Percentiles rank a stretch among this genome's conserved stretches.
phyloP scores from a whole-genome alignment of 2,329 filamentous ascomycete species.

The Pseudogymnoascus sp. region DNA sequence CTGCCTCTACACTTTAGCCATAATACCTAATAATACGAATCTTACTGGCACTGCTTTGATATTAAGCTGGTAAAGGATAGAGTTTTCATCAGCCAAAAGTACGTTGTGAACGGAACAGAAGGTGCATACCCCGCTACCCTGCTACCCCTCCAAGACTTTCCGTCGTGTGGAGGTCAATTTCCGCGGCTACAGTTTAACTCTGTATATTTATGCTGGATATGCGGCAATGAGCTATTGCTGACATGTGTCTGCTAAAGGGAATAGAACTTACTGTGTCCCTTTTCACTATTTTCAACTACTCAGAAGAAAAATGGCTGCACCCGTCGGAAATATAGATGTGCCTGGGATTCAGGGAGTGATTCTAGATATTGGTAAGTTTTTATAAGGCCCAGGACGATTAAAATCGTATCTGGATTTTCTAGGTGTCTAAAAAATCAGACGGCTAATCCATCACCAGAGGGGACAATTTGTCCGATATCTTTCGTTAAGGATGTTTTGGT shows the following conservation, averaged over 20 bases:
- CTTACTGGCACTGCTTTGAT: background rate
- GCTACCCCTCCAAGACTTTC: background rate
- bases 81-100: background rate
- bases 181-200: background rate
- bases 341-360: background rate
- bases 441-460: conserved; percentile 44
- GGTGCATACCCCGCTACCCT: background rate
- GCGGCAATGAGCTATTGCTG: background rate
- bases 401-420: conserved; percentile 13
- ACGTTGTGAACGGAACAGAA: background rate
- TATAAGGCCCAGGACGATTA: background rate
- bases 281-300: background rate
- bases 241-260: background rate
- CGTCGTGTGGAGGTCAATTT: background rate
- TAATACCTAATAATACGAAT: conserved; percentile 1
- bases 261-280: background rate
- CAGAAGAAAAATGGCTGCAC: background rate
- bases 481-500: conserved; percentile 79
- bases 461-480: conserved; percentile 73
- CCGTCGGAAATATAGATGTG: background rate
- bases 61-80: background rate
- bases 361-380: conserved; percentile 27
- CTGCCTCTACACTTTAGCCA: background rate
- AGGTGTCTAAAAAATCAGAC: background rate
- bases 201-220: background rate